phyloP scores from a whole-genome alignment of 2,329 filamentous ascomycete species.

The Grosmannia serpens region DNA sequence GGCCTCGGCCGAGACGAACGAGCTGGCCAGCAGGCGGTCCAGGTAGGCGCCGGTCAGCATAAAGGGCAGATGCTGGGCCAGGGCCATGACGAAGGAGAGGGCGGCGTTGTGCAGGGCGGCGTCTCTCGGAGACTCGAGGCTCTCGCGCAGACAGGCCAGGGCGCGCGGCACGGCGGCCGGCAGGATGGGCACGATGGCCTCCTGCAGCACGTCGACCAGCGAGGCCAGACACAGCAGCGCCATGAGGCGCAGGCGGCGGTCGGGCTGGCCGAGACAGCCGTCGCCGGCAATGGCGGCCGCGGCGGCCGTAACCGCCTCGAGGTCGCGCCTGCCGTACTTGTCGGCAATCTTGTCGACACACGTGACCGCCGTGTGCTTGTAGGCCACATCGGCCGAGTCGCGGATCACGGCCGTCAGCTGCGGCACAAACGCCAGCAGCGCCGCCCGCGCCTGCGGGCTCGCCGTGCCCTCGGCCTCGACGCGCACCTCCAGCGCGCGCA shows the following conservation, averaged over 20 bases:
- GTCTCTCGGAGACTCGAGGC: constrained; percentile 38
- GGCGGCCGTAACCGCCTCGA: constrained; percentile 61
- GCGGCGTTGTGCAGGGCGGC: constrained; percentile 67
- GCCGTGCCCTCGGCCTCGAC: constrained; percentile 62
- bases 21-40: constrained; percentile 58
- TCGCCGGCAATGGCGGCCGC: constrained; percentile 66
- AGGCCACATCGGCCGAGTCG: constrained; percentile 56
- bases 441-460: constrained; percentile 54
- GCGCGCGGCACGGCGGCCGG: constrained; percentile 63
- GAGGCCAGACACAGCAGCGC: constrained; percentile 84
- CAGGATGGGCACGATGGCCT: constrained; percentile 74
- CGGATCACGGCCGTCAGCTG: constrained; percentile 67
- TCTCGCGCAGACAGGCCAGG: constrained; percentile 58
- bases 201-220: constrained; percentile 75
- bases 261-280: constrained; percentile 62
- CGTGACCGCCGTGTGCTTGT: constrained; percentile 75
- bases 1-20: constrained; percentile 57
- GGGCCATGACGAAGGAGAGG: constrained; percentile 66
- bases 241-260: constrained; percentile 65
- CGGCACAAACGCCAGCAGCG: constrained; percentile 68
- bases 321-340: constrained; percentile 88
- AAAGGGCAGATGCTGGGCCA: constrained; percentile 76
- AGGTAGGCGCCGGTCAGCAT: constrained; percentile 73
- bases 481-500: constrained; percentile 69
- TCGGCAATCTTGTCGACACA: constrained; percentile 90